Conservation (phyloP, 148 eudicot genomes). For the Mesembryanthemum crystallinum region DNA sequence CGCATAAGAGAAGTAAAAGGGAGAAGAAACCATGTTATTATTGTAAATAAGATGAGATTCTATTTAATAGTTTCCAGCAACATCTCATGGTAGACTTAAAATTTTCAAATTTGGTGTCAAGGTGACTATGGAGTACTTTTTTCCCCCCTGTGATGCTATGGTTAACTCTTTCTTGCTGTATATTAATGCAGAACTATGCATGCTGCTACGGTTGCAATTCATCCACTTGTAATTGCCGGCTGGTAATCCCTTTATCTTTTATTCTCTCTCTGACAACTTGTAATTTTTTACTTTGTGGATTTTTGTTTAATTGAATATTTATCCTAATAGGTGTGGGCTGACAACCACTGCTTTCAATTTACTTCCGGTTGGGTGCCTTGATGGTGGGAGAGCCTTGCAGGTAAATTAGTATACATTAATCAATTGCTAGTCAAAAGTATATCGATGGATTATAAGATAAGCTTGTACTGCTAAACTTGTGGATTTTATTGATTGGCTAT, state of each 20-base stretch:
- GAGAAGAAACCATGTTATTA: background rate
- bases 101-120: background rate
- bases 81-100: background rate
- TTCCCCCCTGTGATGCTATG: background rate
- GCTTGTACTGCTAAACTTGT: background rate
- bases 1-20: background rate
- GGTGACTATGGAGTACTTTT: background rate
- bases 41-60: background rate
- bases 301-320: too few species aligned
- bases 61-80: background rate
- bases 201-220: constrained; percentile 74
- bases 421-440: background rate
- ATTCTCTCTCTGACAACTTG: background rate
- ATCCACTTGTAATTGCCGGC: constrained; percentile 98
- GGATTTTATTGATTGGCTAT: background rate
- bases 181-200: constrained; percentile 72
- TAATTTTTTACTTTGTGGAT: background rate
- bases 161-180: background rate
- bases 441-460: background rate
- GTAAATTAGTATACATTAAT: constrained; percentile 30
- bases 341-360: constrained; percentile 96
- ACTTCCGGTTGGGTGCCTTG: constrained; percentile 98
- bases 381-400: constrained; percentile 98
- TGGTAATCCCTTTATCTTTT: constrained; percentile 49
- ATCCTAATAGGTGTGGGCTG: constrained; percentile 80